A percentile compares a stretch with the other conserved stretches of the same genome.
Evolutionary conservation across 83 land plant genomes (phyloP).

Genomic region (Picea abies): DNA sequence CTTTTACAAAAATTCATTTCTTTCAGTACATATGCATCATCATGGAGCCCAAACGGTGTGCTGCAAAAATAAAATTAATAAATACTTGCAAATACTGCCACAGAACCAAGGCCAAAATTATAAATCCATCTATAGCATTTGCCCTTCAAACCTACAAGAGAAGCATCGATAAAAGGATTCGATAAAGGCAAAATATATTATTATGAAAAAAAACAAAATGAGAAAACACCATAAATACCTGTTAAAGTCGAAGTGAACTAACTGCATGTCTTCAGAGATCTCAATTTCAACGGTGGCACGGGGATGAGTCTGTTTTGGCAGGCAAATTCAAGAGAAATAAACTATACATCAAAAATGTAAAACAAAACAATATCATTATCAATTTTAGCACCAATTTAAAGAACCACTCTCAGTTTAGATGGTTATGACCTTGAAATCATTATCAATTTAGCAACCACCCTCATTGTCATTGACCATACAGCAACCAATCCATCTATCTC

Average conservation of each 20-base stretch:
- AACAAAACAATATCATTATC: neutral
- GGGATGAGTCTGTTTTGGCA: constrained; percentile 45
- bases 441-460: no score
- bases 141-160: neutral
- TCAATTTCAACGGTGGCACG: constrained; percentile 65
- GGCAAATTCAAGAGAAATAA: constrained; percentile 1
- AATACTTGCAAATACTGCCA: neutral
- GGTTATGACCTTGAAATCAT: no score
- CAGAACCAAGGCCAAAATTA: neutral
- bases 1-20: constrained; percentile 79
- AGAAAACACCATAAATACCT: constrained; percentile 28
- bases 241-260: constrained; percentile 64
- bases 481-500: no score
- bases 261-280: constrained; percentile 64
- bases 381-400: neutral
- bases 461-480: no score
- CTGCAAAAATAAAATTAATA: constrained; percentile 46
- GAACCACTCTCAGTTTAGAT: no score
- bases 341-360: neutral
- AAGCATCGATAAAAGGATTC: neutral
- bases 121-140: neutral
- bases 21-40: constrained; percentile 90
- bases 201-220: neutral
- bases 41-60: constrained; percentile 94
- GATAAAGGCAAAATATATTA: neutral